Evolutionary conservation across 2,329 filamentous ascomycete species (phyloP).

Genomic region (Talaromyces sp.): DNA sequence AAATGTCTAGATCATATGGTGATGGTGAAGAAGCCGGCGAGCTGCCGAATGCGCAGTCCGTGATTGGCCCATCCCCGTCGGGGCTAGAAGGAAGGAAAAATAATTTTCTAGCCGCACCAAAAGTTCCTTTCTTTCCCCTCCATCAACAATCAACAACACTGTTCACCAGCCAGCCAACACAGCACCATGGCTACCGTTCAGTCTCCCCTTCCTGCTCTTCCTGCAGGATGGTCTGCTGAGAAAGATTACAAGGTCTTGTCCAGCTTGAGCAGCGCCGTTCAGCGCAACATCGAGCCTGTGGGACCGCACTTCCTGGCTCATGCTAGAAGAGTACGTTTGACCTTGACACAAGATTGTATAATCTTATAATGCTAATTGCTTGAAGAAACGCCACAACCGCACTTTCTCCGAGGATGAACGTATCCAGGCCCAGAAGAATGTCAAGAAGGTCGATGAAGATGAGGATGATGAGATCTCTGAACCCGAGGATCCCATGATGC

Average conservation of each 20-base stretch:
- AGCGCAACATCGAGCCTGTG: conserved; percentile 90
- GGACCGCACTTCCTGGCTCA: conserved; percentile 97
- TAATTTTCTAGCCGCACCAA: conserved; percentile 22
- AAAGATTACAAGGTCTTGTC: conserved; percentile 89
- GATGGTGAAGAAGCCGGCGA: neutral
- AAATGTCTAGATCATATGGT: neutral
- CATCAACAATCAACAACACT: neutral
- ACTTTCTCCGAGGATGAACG: conserved; percentile 98
- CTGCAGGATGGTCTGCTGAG: conserved; percentile 74
- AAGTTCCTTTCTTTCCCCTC: conserved; percentile 10
- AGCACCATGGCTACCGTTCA: conserved; percentile 17
- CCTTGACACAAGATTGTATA: neutral
- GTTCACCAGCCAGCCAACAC: neutral
- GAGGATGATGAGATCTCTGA: conserved; percentile 92
- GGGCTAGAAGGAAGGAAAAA: conserved; percentile 36
- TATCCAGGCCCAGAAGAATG: conserved; percentile 89
- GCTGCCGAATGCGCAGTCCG: conserved; percentile 24
- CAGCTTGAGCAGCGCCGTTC: conserved; percentile 69
- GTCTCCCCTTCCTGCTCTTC: conserved; percentile 66
- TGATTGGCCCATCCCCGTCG: conserved; percentile 29
- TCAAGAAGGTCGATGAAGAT: conserved; percentile 91
- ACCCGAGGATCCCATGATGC: conserved; percentile 86
- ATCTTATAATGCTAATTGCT: neutral
- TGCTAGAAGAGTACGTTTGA: conserved; percentile 71
- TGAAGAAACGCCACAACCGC: conserved; percentile 79